phyloP scores from a whole-genome alignment of 179 eudicot genomes.

The Nepenthes alata region DNA sequence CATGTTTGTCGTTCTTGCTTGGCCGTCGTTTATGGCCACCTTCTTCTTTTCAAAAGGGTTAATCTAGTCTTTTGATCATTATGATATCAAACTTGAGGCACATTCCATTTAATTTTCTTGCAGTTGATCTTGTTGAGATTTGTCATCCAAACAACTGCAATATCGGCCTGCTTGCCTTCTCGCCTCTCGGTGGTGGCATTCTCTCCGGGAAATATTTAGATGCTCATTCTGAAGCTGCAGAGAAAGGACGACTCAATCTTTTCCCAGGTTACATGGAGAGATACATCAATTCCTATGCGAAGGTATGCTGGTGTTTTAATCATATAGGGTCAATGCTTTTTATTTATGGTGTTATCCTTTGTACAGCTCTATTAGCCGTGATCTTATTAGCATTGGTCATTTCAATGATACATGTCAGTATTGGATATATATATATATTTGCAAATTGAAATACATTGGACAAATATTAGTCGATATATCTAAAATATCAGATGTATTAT shows the following conservation, averaged over 20 bases:
- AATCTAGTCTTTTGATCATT: no score
- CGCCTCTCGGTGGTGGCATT: slow-evolving; percentile 86
- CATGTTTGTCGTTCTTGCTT: no score
- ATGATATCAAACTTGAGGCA: slow-evolving; percentile 1
- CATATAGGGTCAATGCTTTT: not conserved
- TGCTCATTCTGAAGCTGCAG: slow-evolving; percentile 57
- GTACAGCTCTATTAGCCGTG: no score
- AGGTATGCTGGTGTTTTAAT: slow-evolving; percentile 23
- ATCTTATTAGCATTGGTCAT: no score
- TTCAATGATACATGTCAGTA: no score
- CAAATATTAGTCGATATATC: no score
- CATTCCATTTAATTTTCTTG: slow-evolving; percentile 11
- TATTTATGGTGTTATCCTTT: not conserved
- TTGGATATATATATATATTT: no score
- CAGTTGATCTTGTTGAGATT: slow-evolving; percentile 93
- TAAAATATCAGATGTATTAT: no score
- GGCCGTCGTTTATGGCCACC: no score
- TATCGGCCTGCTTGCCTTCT: slow-evolving; percentile 80
- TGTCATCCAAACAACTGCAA: slow-evolving; percentile 96
- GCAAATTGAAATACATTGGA: no score
- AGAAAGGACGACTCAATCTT: slow-evolving; percentile 72
- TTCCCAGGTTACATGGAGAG: slow-evolving; percentile 96
- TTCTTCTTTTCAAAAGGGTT: no score
- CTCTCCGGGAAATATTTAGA: slow-evolving; percentile 80
- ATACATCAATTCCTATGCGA: slow-evolving; percentile 59